Evolutionary conservation across 169 alveolate genomes (phyloP), one percentile per base, ranked within the genome.

Genomic region (Eimeria maxima): DNA sequence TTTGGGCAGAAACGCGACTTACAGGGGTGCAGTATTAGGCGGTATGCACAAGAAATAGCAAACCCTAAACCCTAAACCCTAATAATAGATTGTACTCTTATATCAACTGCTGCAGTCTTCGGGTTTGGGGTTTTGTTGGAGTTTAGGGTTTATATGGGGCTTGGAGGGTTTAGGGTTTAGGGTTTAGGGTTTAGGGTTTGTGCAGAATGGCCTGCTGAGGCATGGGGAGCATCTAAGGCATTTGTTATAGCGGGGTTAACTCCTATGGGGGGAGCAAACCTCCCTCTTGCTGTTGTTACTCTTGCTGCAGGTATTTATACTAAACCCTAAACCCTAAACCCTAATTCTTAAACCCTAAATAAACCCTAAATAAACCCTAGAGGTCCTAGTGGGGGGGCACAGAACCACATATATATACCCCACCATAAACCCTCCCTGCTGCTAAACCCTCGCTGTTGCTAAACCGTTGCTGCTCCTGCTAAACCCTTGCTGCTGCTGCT

Each of bases 141-240:
- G 57, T 50, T 50, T 50, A 50, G 57, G 57, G 57, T 50, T 50
- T 50, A n/a, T n/a, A n/a, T n/a, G n/a, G n/a, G n/a, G n/a, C n/a
- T n/a, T n/a, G n/a, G n/a, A 50, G 57, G 57, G 74, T 65, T 65
- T 65, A 65, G 74, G 74, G 74, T 65, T 65, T 65, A 65, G 74
- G 74, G 74, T 65, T 65, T 65, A 65, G 74, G 74, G 74, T 65
- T 65, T 65, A 65, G 74, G 74, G 74, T 65, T 65, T 65, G 74
- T 73, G 83, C 83, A 73, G 83, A 73, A 16, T 73, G 83, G 83
- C 83, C 83, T 18, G 83, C 83, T 4, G 83, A 38, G 83, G 83
- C 44, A 47, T 73, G 83, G 83, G 83, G 83, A n/a, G 83, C 83
- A 8, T n/a, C n/a, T 4, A 73, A 73, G 83, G 83, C 83, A 3